Evolutionary conservation across 1,284 basidiomycete species (phyloP), one percentile per base, ranked within the genome.

Genomic region (Puccinia hordei): DNA sequence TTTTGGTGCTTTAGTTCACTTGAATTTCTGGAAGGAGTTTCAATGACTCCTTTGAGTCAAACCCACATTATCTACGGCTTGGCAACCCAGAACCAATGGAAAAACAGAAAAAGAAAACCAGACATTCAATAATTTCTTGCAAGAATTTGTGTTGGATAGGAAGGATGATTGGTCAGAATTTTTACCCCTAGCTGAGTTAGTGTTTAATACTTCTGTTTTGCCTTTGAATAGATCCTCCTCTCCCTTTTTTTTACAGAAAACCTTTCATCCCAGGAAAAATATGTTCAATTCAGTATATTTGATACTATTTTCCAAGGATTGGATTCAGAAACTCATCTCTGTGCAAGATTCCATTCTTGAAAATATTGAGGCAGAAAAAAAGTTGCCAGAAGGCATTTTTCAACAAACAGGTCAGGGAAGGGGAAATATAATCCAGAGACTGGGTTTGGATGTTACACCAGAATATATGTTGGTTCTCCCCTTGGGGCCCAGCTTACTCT

Each of bases 121-220:
- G 63, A 81, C 73, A 15, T 35, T 82, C 2, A 73, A 82, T 41
- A 73, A 66, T 30, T 80, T 72, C 65, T 68, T 82, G 27, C 80
- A 66, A 10, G 41, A 73, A 5, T 68, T 68, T 68, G 22, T 24
- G 15, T 33, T 13, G 9, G 83, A 85, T 49, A 83, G 87, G 33
- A 88, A 89, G 80, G 83, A 84, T 33, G 86, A 88, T 9, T 90
- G 89, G 89, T 81, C 83, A 0, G 12, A 86, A 2, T 86, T 86
- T 22, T 85, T 89, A 0, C 85, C 87, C 0, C 80, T 88, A 8
- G 87, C 87, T 0, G 86, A 88, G 82, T 89, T 89, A 80, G 83
- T 85, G 0, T 88, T 87, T 83, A 89, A 89, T 82, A 88, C 88
- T 83, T 27, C 87, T 85, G 66, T 72, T 82, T 44, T 84, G 38